phyloP scores from a whole-genome alignment of 768 basidiomycete genomes.

The Mycena sanguinolenta region DNA sequence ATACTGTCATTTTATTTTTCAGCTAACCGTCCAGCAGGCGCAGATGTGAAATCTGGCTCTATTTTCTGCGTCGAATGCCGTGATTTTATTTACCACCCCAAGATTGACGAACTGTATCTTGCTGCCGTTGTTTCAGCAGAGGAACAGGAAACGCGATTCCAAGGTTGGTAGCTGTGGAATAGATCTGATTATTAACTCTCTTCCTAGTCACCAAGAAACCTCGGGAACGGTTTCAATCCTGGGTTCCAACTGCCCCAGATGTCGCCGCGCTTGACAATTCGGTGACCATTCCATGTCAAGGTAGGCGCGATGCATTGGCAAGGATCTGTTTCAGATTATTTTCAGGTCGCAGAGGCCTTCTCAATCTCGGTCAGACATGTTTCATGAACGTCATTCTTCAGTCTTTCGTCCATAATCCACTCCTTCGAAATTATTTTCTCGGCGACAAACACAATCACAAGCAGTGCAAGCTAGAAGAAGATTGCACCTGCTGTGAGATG shows the following conservation, averaged over 20 bases:
- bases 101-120: neutral
- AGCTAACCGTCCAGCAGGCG: neutral
- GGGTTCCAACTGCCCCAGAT: neutral
- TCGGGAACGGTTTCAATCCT: neutral
- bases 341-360: neutral
- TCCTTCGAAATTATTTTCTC: neutral
- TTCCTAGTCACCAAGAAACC: neutral
- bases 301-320: neutral
- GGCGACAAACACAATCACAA: neutral
- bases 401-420: conserved; percentile 2
- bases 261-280: neutral
- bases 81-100: neutral
- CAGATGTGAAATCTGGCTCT: neutral
- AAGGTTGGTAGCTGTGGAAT: neutral
- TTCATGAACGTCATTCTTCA: neutral
- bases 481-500: neutral
- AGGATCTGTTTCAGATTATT: neutral
- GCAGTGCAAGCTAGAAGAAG: neutral
- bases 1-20: neutral
- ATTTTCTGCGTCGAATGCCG: neutral
- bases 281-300: neutral
- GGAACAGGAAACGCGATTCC: neutral
- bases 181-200: neutral
- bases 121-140: neutral
- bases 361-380: neutral